These are phyloP conservation scores for Naganishia antarctica DNA, from an alignment of 768 basidiomycete genomes.

Conservation along the genomic window DNA sequence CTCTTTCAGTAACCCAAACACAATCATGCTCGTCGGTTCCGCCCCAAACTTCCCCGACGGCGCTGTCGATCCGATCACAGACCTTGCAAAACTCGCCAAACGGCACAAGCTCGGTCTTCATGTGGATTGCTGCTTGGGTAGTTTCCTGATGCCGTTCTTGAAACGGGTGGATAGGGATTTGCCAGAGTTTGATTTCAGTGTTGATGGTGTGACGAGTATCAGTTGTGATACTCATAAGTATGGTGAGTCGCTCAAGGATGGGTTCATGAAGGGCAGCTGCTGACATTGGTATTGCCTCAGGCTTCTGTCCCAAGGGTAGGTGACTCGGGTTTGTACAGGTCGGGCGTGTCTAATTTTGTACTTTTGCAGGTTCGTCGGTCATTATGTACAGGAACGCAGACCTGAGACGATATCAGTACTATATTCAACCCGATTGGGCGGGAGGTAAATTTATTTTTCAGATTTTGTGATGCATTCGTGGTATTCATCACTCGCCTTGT, in stretches of 20 bases:
- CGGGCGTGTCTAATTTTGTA: no score
- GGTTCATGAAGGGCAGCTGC: conserved; percentile 51
- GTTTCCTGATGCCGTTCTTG: conserved; percentile 89
- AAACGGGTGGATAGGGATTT: conserved; percentile 55
- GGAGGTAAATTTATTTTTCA: conserved; percentile 51
- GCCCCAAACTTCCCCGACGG: conserved; percentile 56
- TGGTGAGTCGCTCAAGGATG: conserved; percentile 13
- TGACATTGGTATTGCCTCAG: conserved; percentile 44
- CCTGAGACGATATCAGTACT: conserved; percentile 77
- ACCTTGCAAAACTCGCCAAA: conserved; percentile 68
- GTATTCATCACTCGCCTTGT: no score
- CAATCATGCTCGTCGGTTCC: conserved; percentile 84
- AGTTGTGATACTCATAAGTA: conserved; percentile 92
- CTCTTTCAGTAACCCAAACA: conserved; percentile 67
- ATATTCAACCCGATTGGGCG: conserved; percentile 72
- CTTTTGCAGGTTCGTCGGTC: conserved; percentile 69
- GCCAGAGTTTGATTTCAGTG: conserved; percentile 79
- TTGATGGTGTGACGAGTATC: conserved; percentile 85
- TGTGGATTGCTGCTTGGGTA: conserved; percentile 91
- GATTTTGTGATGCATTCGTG: conserved; percentile 14
- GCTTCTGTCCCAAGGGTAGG: conserved; percentile 81
- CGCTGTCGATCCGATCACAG: conserved; percentile 67
- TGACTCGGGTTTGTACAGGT: background rate
- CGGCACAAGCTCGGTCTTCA: conserved; percentile 76
- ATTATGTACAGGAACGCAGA: conserved; percentile 85